Conservation (phyloP, 495 filamentous ascomycete species). For the Aspergillus egyptiacus region DNA sequence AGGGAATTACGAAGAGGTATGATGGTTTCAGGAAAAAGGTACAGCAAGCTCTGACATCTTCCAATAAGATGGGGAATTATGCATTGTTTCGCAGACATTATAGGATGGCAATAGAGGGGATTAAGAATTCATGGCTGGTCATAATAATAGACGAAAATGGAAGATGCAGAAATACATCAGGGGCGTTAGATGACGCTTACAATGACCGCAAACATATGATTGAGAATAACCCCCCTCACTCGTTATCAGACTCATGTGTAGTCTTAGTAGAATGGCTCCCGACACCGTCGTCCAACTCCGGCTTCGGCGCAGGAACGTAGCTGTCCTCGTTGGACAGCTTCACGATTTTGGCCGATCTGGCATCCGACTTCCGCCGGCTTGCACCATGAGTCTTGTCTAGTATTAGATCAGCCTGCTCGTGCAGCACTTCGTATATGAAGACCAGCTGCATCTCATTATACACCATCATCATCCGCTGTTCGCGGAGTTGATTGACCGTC, state of each 20-base stretch:
- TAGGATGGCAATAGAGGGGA: slow-evolving; percentile 14
- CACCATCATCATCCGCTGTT: slow-evolving; percentile 95
- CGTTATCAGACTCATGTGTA: slow-evolving; percentile 31
- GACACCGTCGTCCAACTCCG: slow-evolving; percentile 35
- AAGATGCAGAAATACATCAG: slow-evolving; percentile 9
- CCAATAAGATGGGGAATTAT: too few species aligned
- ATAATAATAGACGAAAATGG: slow-evolving; percentile 11
- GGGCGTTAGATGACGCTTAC: slow-evolving; percentile 5
- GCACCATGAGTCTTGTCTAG: slow-evolving; percentile 28
- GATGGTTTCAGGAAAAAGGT: neutral
- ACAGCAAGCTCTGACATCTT: too few species aligned
- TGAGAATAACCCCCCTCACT: slow-evolving; percentile 21
- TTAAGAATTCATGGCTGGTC: slow-evolving; percentile 16
- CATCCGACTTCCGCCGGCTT: slow-evolving; percentile 23
- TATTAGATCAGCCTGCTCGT: slow-evolving; percentile 61
- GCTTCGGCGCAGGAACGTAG: slow-evolving; percentile 32
- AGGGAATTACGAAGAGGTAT: neutral
- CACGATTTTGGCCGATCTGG: slow-evolving; percentile 38
- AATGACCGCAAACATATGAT: neutral
- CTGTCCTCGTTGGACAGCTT: slow-evolving; percentile 31
- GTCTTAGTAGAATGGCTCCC: slow-evolving; percentile 24
- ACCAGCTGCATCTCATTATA: slow-evolving; percentile 79
- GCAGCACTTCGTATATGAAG: slow-evolving; percentile 85
- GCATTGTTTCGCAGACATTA: slow-evolving; percentile 19
- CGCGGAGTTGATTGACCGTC: slow-evolving; percentile 72